Evolutionary conservation across 495 filamentous ascomycete genomes (phyloP).

Genomic region (Neurospora sublineolata): DNA sequence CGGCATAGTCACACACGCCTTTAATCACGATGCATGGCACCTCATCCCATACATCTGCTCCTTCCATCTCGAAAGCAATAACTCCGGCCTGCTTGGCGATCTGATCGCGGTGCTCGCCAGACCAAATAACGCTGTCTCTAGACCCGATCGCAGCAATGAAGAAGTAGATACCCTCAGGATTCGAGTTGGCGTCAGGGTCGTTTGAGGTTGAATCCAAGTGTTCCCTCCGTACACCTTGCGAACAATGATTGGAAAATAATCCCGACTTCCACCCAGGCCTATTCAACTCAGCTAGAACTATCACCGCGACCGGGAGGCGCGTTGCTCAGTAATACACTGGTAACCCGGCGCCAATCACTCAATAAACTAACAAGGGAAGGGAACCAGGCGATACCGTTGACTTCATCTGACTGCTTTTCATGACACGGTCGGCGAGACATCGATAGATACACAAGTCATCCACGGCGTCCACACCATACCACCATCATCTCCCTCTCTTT

Average conservation of each 20-base stretch:
- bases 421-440: too few species aligned
- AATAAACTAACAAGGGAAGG: too few species aligned
- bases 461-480: not conserved
- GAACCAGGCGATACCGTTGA: too few species aligned
- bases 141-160: too few species aligned
- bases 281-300: too few species aligned
- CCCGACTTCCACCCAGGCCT: not conserved
- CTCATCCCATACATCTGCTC: conserved; percentile 30
- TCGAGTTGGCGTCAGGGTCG: not conserved
- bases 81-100: conserved; percentile 10
- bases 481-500: not conserved
- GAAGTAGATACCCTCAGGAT: not conserved
- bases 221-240: conserved; percentile 4
- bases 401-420: too few species aligned
- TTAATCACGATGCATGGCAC: conserved; percentile 27
- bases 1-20: conserved; percentile 28
- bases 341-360: too few species aligned
- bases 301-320: too few species aligned
- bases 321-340: too few species aligned
- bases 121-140: conserved; percentile 22
- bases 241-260: not conserved
- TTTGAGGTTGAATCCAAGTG: conserved; percentile 2
- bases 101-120: conserved; percentile 12
- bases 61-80: conserved; percentile 37
- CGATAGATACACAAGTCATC: too few species aligned